Percentiles rank a stretch among this genome's conserved stretches.
Conservation (phyloP, 1,284 basidiomycete species). For the Leccinum griseonigrum region DNA sequence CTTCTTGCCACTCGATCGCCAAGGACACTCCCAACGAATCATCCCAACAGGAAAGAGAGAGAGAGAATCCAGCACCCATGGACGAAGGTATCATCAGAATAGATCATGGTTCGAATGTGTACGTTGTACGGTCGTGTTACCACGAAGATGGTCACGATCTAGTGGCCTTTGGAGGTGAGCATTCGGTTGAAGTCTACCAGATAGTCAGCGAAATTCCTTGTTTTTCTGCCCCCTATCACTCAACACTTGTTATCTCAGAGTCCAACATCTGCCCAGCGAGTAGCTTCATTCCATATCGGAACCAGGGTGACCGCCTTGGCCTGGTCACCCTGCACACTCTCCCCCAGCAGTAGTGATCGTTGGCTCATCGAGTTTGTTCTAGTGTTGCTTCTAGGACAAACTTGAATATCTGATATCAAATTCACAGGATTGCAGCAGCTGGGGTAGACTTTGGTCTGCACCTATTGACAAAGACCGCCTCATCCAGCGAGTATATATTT, state of each 20-base stretch:
- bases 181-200: conserved; percentile 66
- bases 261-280: conserved; percentile 39
- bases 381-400: neutral
- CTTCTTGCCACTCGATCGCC: conserved; percentile 20
- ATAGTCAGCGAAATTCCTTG: conserved; percentile 43
- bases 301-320: conserved; percentile 69
- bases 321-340: conserved; percentile 68
- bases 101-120: conserved; percentile 55
- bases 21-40: conserved; percentile 8
- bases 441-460: conserved; percentile 67
- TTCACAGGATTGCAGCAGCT: conserved; percentile 60
- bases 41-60: neutral
- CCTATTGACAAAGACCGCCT: conserved; percentile 56
- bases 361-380: conserved; percentile 69
- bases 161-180: conserved; percentile 67
- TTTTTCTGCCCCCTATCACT: conserved; percentile 8
- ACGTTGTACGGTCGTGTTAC: conserved; percentile 59
- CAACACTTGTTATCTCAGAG: conserved; percentile 29
- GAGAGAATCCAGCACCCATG: conserved; percentile 31
- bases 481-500: conserved; percentile 53
- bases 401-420: conserved; percentile 2
- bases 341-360: conserved; percentile 58
- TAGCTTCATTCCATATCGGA: conserved; percentile 77
- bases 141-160: conserved; percentile 64
- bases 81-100: conserved; percentile 46